phyloP scores from a whole-genome alignment of 257 asterid species.

The Anisodus acutangulus region DNA sequence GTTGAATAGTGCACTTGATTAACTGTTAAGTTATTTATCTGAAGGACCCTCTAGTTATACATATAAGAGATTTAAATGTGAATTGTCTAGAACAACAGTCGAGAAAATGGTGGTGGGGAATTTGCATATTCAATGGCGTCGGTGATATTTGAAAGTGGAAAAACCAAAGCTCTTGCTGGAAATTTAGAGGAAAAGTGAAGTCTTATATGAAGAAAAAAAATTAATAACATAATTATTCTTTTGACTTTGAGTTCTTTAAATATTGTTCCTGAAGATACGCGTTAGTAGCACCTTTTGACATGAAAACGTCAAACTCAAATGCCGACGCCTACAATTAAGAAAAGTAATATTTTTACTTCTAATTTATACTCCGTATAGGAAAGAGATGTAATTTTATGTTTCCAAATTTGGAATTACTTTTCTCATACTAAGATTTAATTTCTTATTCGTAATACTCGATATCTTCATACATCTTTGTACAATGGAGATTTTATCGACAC shows the following conservation, averaged over 20 bases:
- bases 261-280: background rate
- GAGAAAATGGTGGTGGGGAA: constrained; percentile 13
- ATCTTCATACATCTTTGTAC: too few species aligned
- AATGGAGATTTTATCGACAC: too few species aligned
- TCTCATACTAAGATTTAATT: too few species aligned
- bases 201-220: background rate
- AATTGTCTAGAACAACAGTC: background rate
- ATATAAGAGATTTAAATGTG: background rate
- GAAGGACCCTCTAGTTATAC: too few species aligned
- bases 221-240: background rate
- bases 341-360: background rate
- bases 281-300: background rate
- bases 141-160: background rate
- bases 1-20: too few species aligned
- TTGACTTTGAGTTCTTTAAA: background rate
- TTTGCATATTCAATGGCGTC: background rate
- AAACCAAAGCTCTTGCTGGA: background rate
- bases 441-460: too few species aligned
- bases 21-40: too few species aligned
- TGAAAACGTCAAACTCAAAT: constrained; percentile 11
- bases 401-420: too few species aligned
- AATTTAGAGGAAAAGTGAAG: background rate
- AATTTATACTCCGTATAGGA: too few species aligned
- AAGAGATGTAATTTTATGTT: too few species aligned
- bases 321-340: background rate